Base-by-base conservation (phyloP, 257 asterid genomes). In the Ophiorrhiza pumila region DNA sequence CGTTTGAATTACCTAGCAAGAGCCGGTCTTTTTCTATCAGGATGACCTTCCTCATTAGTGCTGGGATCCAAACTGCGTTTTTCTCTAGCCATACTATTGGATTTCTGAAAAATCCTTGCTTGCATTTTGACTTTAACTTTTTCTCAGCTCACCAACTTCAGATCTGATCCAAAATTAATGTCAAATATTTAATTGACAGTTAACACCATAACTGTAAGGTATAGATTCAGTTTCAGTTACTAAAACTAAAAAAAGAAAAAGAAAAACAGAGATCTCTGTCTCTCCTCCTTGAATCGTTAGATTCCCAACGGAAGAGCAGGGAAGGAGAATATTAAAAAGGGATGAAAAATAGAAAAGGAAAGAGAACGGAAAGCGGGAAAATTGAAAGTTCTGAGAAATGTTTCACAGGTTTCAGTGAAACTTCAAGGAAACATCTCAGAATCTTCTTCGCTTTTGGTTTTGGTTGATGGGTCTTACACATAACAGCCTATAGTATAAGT, bases 11-110 rank as follows among this genome's bases (percentile, higher is more conserved):
- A 94, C 99, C 96, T 94, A 29, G 97, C 97, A 76, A 94, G 97
- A 85, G 99, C 99, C 7, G 97, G 99, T 13, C 97, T 86, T 74
- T 94, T 94, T 85, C 93, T 74, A n/a, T 90, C 90, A 41, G 97
- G 96, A 62, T 90, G 96, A 80, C 79, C 89, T 70, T 94, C 99
- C 76, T 85, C 81, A 79, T 80, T 77, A 74, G 81, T 69, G 65
- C 71, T 68, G 68, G 69, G 75, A 87, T 94, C 97, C 90, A 91
- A 86, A 37, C 75, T 68, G 56, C 99, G 92, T 73, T 94, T 94
- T 59, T 84, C 98, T 62, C 98, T 85, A 42, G 88, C 84, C 97
- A 90, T 87, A 39, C 82, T 76, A 77, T 75, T 83, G 13, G 93
- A 71, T 77, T 85, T 69, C 67, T 84, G 94, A 86, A 87, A 77